These are phyloP conservation scores for Periglandula ipomoeae DNA, from an alignment of 2,329 filamentous ascomycete genomes.

Conservation along the genomic window DNA sequence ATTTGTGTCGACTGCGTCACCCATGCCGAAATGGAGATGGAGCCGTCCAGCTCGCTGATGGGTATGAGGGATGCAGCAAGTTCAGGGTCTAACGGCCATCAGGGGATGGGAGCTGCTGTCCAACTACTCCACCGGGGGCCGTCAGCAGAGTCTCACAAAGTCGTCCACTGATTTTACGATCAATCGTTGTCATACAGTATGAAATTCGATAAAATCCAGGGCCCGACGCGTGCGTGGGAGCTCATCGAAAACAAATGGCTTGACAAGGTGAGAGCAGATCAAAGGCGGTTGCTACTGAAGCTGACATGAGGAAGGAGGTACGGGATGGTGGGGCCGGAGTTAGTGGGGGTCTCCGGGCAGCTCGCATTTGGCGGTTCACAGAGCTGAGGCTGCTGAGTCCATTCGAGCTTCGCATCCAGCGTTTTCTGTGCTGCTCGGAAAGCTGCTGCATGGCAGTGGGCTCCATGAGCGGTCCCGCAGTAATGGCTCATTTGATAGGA, in stretches of 20 bases:
- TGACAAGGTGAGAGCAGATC: not conserved
- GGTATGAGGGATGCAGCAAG: not conserved
- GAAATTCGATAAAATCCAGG: too few relatives aligned
- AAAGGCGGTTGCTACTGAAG: not conserved
- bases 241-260: too few relatives aligned
- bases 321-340: constrained; percentile 1
- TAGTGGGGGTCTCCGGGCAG: not conserved
- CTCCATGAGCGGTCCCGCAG: too few relatives aligned
- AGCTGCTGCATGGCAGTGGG: too few relatives aligned
- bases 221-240: too few relatives aligned
- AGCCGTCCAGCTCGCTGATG: not conserved
- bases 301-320: not conserved
- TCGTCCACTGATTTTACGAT: too few relatives aligned
- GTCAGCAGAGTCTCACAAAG: too few relatives aligned
- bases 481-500: too few relatives aligned
- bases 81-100: not conserved
- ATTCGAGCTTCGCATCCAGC: too few relatives aligned
- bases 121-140: too few relatives aligned
- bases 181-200: too few relatives aligned
- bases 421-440: too few relatives aligned
- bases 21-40: constrained; percentile 4
- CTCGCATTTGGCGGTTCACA: not conserved
- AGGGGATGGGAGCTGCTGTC: not conserved
- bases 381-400: not conserved
- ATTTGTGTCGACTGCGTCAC: constrained; percentile 5